Conservation (phyloP, 305 asterid genomes). For the Withania somnifera region DNA sequence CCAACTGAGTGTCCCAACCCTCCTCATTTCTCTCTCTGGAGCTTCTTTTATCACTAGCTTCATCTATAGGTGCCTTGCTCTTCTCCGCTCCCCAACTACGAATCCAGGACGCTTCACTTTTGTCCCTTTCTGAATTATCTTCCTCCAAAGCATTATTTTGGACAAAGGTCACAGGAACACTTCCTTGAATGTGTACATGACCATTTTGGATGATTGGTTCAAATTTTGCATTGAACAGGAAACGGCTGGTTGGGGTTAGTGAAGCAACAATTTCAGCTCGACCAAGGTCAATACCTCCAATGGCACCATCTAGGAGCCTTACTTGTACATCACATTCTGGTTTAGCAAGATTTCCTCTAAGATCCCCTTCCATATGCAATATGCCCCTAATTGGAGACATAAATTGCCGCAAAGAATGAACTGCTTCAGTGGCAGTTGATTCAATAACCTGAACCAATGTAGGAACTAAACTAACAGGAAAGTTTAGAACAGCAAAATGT, state of each 20-base stretch:
- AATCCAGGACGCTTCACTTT: conserved; percentile 61
- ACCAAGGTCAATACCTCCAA: conserved; percentile 97
- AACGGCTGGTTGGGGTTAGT: conserved; percentile 80
- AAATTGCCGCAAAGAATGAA: conserved; percentile 82
- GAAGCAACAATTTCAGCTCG: conserved; percentile 99
- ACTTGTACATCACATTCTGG: conserved; percentile 99
- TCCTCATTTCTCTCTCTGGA: conserved; percentile 78
- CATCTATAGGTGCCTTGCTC: conserved; percentile 56
- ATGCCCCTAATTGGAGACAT: conserved; percentile 90
- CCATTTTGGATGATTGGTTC: conserved; percentile 91
- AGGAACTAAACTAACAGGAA: conserved; percentile 92
- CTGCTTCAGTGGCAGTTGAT: conserved; percentile 87
- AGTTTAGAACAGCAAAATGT: conserved; percentile 95
- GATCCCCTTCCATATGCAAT: conserved; percentile 99
- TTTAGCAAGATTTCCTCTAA: conserved; percentile 88
- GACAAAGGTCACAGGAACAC: conserved; percentile 77
- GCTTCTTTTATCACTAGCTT: conserved; percentile 59
- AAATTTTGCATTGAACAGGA: conserved; percentile 88
- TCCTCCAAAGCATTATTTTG: conserved; percentile 55
- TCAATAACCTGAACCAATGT: conserved; percentile 88
- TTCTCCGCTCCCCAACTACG: conserved; percentile 66
- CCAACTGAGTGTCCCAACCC: conserved; percentile 81
- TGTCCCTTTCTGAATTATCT: conserved; percentile 59
- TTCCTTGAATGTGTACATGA: conserved; percentile 92
- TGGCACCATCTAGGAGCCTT: conserved; percentile 89